Conservation (phyloP, 495 filamentous ascomycete genomes). For the Bacidia gigantensis region DNA sequence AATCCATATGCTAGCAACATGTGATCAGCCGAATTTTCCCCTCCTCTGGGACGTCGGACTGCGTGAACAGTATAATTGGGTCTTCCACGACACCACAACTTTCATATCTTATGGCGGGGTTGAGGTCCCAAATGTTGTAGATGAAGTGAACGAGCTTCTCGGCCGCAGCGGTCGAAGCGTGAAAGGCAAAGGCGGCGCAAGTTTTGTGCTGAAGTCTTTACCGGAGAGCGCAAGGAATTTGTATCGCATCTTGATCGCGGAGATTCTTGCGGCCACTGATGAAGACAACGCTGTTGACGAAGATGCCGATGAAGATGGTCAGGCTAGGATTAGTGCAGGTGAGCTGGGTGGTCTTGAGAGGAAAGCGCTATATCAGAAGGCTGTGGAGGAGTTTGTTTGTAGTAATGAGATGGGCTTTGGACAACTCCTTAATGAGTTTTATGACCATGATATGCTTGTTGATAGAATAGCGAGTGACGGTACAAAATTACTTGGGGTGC, state of each 20-base stretch:
- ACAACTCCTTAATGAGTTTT: conserved; percentile 89
- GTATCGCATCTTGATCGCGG: conserved; percentile 69
- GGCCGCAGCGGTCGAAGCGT: conserved; percentile 70
- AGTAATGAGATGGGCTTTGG: conserved; percentile 92
- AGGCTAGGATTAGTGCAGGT: conserved; percentile 17
- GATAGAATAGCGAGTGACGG: conserved; percentile 73
- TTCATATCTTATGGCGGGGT: conserved; percentile 53
- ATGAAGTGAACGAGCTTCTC: conserved; percentile 73
- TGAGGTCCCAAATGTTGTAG: conserved; percentile 64
- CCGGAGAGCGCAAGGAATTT: conserved; percentile 83
- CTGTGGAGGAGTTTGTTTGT: conserved; percentile 91
- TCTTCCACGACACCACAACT: conserved; percentile 90
- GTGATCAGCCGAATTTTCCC: conserved; percentile 74
- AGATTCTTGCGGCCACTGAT: conserved; percentile 61
- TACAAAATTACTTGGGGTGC: conserved; percentile 71
- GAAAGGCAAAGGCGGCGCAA: conserved; percentile 83
- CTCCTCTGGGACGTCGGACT: conserved; percentile 81
- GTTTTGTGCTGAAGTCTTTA: conserved; percentile 75
- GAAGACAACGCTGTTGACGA: conserved; percentile 21
- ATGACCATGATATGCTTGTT: conserved; percentile 93
- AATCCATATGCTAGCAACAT: conserved; percentile 64
- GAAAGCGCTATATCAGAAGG: conserved; percentile 80
- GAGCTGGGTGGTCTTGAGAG: conserved; percentile 52
- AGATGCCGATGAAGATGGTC: conserved; percentile 23
- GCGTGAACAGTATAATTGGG: conserved; percentile 63